Conservation (phyloP, 305 asterid genomes). For the Ilex paraguariensis region DNA sequence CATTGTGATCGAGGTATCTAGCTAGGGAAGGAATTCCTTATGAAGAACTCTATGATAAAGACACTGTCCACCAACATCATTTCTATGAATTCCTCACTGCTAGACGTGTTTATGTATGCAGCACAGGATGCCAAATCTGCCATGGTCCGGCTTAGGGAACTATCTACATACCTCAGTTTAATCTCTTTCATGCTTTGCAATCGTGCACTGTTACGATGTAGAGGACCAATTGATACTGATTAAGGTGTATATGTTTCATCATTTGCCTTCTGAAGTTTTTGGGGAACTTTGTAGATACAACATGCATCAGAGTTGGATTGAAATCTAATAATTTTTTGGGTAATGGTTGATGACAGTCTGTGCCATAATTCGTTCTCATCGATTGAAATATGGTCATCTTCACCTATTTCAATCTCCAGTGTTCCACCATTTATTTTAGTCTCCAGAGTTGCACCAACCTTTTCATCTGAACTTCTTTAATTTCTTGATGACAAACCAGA, state of each 20-base stretch:
- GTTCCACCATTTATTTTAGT: too few relatives aligned
- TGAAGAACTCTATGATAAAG: conserved; percentile 24
- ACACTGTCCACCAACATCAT: conserved; percentile 21
- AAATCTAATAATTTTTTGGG: too few relatives aligned
- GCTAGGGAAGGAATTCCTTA: conserved; percentile 15
- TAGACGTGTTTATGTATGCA: too few relatives aligned
- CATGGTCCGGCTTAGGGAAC: neutral
- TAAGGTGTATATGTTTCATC: conserved; percentile 21
- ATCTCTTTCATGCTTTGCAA: conserved; percentile 6
- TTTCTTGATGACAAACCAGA: too few relatives aligned
- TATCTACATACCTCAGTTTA: conserved; percentile 9
- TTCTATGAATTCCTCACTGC: conserved; percentile 6
- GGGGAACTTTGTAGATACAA: conserved; percentile 20
- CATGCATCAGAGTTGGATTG: too few relatives aligned
- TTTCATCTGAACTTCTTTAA: too few relatives aligned
- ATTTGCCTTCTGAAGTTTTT: conserved; percentile 14
- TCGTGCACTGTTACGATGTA: conserved; percentile 3
- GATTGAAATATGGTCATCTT: too few relatives aligned
- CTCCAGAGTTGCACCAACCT: too few relatives aligned
- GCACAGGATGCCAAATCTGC: too few relatives aligned
- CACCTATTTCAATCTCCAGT: too few relatives aligned
- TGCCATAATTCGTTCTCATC: too few relatives aligned
- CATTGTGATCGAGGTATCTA: conserved; percentile 17
- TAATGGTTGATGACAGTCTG: too few relatives aligned
- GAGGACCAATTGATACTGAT: conserved; percentile 16